These are phyloP conservation scores for Ganoderma lucidum DNA, from an alignment of 1,284 basidiomycete genomes.

Conservation along the genomic window DNA sequence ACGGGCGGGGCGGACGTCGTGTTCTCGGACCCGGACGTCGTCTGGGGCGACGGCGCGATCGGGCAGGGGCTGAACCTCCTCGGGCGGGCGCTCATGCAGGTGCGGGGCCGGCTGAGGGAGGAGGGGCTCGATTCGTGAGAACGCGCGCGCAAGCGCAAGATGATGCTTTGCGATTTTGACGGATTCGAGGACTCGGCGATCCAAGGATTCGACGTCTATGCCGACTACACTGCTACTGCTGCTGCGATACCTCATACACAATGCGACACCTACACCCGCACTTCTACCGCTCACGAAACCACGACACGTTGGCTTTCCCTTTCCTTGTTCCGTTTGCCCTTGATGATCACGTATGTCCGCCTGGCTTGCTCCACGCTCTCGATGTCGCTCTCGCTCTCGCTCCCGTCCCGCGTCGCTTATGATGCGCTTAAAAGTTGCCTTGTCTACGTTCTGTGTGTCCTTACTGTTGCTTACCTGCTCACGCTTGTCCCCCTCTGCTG, in stretches of 20 bases:
- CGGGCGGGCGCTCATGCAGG: constrained; percentile 60
- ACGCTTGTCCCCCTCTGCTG: background rate
- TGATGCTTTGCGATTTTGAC: no score
- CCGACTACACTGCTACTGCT: background rate
- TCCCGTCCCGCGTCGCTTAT: background rate
- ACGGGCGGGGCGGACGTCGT: constrained; percentile 59
- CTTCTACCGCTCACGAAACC: no score
- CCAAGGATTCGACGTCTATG: no score
- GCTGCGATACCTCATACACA: constrained; percentile 12
- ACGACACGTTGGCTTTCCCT: background rate
- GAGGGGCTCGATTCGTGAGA: constrained; percentile 39
- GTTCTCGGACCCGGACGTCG: constrained; percentile 58
- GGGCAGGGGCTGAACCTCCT: constrained; percentile 65
- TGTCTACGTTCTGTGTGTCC: background rate
- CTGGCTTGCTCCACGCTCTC: constrained; percentile 5
- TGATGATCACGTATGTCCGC: background rate
- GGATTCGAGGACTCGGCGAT: no score
- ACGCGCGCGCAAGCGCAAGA: background rate
- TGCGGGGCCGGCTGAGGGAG: constrained; percentile 53
- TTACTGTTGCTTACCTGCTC: background rate
- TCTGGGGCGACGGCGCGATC: constrained; percentile 63
- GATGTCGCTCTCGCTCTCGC: background rate
- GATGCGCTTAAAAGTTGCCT: constrained; percentile 3
- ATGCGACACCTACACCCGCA: constrained; percentile 4
- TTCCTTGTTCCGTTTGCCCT: background rate